phyloP scores from a whole-genome alignment of 306 rosid species.

The Cicer judaicum region DNA sequence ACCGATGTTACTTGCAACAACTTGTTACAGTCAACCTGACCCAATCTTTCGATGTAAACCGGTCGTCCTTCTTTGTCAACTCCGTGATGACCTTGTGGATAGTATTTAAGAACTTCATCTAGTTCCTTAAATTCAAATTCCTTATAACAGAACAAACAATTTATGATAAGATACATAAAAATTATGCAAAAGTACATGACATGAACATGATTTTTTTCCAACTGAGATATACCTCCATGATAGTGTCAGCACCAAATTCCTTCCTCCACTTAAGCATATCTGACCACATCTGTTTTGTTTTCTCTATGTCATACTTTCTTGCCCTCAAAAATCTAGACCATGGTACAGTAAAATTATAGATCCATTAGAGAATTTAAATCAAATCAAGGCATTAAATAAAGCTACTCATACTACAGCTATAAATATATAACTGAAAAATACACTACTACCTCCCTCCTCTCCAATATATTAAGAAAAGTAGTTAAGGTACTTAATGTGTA shows the following conservation, averaged over 20 bases:
- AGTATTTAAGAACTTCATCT: slow-evolving; percentile 80
- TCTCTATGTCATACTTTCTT: slow-evolving; percentile 88
- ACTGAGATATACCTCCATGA: slow-evolving; percentile 77
- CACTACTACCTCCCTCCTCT: background rate
- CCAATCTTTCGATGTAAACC: slow-evolving; percentile 86
- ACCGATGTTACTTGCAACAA: slow-evolving; percentile 87
- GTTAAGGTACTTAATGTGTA: no score
- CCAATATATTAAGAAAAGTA: no score
- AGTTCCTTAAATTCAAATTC: slow-evolving; percentile 82
- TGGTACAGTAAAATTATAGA: slow-evolving; percentile 1
- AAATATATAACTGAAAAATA: slow-evolving; percentile 11
- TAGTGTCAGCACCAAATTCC: slow-evolving; percentile 90
- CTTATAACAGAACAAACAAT: slow-evolving; percentile 46
- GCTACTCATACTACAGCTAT: background rate
- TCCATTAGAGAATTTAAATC: slow-evolving; percentile 1
- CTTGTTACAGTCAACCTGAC: slow-evolving; percentile 79
- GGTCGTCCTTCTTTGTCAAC: slow-evolving; percentile 91
- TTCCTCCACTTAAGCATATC: slow-evolving; percentile 96
- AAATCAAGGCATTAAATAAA: background rate
- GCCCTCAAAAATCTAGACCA: slow-evolving; percentile 81
- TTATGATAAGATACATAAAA: slow-evolving; percentile 43
- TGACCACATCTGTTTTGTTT: slow-evolving; percentile 97
- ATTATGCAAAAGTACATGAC: slow-evolving; percentile 5
- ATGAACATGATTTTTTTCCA: background rate
- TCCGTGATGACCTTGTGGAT: slow-evolving; percentile 98